Evolutionary conservation across 306 rosid species (phyloP).

Genomic region (Lithocarpus polystachyus): DNA sequence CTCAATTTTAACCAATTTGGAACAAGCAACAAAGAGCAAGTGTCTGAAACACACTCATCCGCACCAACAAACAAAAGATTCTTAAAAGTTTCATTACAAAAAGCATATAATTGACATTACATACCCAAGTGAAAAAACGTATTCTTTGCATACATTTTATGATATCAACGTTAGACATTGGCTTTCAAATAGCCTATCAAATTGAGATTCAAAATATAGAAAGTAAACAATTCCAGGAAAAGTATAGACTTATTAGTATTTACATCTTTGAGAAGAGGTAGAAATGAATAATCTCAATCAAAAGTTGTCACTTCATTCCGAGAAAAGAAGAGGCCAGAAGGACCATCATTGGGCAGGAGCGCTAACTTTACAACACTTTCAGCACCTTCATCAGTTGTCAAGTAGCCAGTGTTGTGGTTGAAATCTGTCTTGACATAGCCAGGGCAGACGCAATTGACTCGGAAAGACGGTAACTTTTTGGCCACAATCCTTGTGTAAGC

Average conservation of each 20-base stretch:
- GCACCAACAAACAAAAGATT: no score
- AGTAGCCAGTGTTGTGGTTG: neutral
- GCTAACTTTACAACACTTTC: neutral
- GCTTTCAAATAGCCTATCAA: neutral
- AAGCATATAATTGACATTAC: no score
- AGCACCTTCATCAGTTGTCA: constrained; percentile 3
- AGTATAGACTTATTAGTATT: neutral
- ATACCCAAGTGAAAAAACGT: no score
- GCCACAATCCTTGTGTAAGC: constrained; percentile 26
- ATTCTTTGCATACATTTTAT: neutral
- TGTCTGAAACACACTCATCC: no score
- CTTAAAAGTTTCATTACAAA: no score
- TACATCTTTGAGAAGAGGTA: no score
- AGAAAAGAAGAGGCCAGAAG: constrained; percentile 4
- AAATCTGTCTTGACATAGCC: constrained; percentile 1
- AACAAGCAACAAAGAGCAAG: no score
- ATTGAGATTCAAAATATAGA: neutral
- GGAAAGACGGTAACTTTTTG: neutral
- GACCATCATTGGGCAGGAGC: neutral
- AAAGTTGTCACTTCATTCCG: neutral
- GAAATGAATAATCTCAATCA: neutral
- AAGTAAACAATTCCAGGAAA: neutral
- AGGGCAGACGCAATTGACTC: constrained; percentile 1
- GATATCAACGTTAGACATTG: neutral
- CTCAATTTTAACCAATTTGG: no score